Percentiles rank a stretch among this genome's conserved stretches.
Conservation (phyloP, 768 basidiomycete species). For the Symmetrospora coprosmae region DNA sequence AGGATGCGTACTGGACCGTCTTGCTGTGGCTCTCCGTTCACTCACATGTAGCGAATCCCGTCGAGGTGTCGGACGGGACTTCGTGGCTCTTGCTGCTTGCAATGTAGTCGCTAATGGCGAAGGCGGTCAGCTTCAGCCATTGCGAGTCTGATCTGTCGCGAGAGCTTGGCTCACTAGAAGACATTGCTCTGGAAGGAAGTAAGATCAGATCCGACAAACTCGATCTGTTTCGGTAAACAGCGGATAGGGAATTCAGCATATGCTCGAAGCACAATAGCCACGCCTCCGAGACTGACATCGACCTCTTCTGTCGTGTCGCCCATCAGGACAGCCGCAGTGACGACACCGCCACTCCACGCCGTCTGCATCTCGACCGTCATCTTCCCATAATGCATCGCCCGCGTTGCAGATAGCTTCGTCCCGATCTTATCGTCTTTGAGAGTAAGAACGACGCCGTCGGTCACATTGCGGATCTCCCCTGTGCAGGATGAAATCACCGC, state of each 20-base stretch:
- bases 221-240: background rate
- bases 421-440: background rate
- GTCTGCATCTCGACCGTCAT: conserved; percentile 12
- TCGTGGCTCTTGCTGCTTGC: background rate
- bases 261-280: no score
- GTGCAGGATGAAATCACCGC: no score
- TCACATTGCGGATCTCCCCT: background rate
- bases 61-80: conserved; percentile 4
- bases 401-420: background rate
- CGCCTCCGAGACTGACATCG: background rate
- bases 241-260: background rate
- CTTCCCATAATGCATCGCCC: conserved; percentile 8
- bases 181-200: background rate
- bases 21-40: no score
- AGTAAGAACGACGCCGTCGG: conserved; percentile 3
- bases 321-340: conserved; percentile 11
- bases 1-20: no score
- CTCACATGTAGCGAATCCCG: conserved; percentile 3
- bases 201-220: background rate
- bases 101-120: background rate
- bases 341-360: conserved; percentile 13
- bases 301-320: conserved; percentile 15
- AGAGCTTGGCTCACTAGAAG: background rate
- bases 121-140: no score
- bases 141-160: background rate